Evolutionary conservation across 2,329 filamentous ascomycete genomes (phyloP), one percentile per base, ranked within the genome.

Genomic region (Geosmithia putterillii): DNA sequence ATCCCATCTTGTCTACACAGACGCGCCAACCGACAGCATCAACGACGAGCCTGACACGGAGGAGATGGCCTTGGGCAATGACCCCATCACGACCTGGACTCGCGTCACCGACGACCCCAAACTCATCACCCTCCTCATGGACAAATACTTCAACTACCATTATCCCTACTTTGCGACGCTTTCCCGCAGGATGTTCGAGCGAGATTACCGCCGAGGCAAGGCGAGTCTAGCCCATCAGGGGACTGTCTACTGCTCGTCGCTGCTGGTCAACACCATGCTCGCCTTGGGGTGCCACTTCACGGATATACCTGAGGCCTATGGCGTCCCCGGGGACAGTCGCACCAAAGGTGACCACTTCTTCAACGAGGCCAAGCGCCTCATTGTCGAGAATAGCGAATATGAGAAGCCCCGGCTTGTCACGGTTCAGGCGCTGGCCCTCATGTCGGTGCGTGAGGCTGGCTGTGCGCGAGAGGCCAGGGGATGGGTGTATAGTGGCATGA

Each of bases 401-500:
- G 89, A 94, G 57, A 89, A 86, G 51, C 86, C 92, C 2, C 79
- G 80, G 42, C 68, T 96, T 44, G 85, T 88, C 6, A 96, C 89
- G 0, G 88, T 96, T 1, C 92, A 98, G 63, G 92, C 92, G 1
- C 66, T 96, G 44, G 89, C 88, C 0, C 68, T 96, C 48, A 95
- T 98, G 89, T 95, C 89, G 7, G 90, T 96, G 1, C 75, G 92
- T 47, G 92, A 98, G 65, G 92, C 90, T 3, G 92, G 92, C 1
- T 96, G 90, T 59, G 90, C 86, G 0, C 76, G 90, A 37, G 92
- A 96, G 63, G 87, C 87, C 35, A 94, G 92, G 61, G 92, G 92
- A 1, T 98, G 92, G 92, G 88, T 95, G 3, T 96, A 96, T 61
- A 95, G 87, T 54, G 90, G 92, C 41, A 95, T 98, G 86, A 92